Evolutionary conservation across 257 asterid species (phyloP).

Genomic region (Lycium barbarum): DNA sequence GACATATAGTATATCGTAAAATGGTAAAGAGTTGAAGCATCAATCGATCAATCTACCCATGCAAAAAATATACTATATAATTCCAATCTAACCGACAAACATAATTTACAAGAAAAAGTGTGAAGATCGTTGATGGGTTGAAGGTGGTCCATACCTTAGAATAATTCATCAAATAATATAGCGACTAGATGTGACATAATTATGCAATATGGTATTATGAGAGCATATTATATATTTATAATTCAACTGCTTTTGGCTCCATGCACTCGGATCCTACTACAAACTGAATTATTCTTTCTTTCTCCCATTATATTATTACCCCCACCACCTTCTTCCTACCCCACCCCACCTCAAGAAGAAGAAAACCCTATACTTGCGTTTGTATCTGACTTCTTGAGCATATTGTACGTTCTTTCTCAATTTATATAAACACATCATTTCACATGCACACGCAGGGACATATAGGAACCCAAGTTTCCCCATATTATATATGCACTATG

Average conservation of each 20-base stretch:
- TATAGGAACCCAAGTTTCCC: neutral
- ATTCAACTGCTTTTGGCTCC: constrained; percentile 71
- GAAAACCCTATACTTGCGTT: neutral
- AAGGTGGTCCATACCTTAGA: constrained; percentile 36
- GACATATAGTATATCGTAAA: neutral
- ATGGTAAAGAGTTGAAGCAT: neutral
- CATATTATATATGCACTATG: neutral
- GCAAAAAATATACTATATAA: neutral
- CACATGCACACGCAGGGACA: constrained; percentile 30
- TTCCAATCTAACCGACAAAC: neutral
- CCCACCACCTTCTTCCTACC: neutral
- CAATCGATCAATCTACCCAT: neutral
- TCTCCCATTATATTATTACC: constrained; percentile 35
- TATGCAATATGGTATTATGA: constrained; percentile 37
- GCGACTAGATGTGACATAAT: constrained; percentile 33
- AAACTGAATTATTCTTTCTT: constrained; percentile 58
- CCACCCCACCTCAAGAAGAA: neutral
- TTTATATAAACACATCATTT: constrained; percentile 12
- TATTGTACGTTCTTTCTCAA: constrained; percentile 11
- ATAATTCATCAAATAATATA: constrained; percentile 29
- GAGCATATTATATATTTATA: constrained; percentile 29
- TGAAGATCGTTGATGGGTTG: neutral
- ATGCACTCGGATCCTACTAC: constrained; percentile 70
- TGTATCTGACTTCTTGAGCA: constrained; percentile 22
- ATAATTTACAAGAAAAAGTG: neutral